Evolutionary conservation across 345 rosid species (phyloP), one percentile per base, ranked within the genome.

Genomic region (Populus euphratica): DNA sequence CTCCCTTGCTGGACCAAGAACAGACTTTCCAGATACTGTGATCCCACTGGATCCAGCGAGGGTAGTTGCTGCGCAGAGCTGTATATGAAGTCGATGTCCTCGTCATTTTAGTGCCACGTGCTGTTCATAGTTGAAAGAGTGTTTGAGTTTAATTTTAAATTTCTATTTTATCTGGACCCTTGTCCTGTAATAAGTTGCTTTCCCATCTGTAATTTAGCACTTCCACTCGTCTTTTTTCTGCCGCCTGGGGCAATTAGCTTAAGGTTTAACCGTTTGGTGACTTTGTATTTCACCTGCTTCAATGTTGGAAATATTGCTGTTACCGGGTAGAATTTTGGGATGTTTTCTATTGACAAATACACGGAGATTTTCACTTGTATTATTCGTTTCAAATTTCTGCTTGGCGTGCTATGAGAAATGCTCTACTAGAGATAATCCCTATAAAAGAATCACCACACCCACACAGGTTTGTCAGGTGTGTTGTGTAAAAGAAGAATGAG

Each of bases 1-100:
- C 88, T 96, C 99, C 12, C 87, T 96, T 43, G 98, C 90, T 35
- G 99, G 97, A 81, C 90, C 87, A 73, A 90, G 99, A 89, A 81
- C 82, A 81, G 99, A 96, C 86, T 94, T 85, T 77, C 99, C 98
- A 36, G 82, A 74, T 23, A 74, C 88, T 61, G 99, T 96, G 67
- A 69, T 77, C 20, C 93, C 90, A 2, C 77, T 89, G 83, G 83
- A 88, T 83, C 83, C 86, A 36, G 64, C 14, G 21, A 59, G 67
- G 71, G 73, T 61, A 13, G 56, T 47, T 33, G 8, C 75, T 16
- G 3, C 21, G 8, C 80, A 88, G 84, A 86, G 85, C 75, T 85
- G 92, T 90, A 81, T 20, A 84, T 87, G 83, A 61, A 49, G 77
- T 43, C 73, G 54, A 50, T 41, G 36, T 29, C 54, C 44, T 63